Base-by-base conservation (phyloP, 768 basidiomycete genomes). In the Suillus clintonianus region DNA sequence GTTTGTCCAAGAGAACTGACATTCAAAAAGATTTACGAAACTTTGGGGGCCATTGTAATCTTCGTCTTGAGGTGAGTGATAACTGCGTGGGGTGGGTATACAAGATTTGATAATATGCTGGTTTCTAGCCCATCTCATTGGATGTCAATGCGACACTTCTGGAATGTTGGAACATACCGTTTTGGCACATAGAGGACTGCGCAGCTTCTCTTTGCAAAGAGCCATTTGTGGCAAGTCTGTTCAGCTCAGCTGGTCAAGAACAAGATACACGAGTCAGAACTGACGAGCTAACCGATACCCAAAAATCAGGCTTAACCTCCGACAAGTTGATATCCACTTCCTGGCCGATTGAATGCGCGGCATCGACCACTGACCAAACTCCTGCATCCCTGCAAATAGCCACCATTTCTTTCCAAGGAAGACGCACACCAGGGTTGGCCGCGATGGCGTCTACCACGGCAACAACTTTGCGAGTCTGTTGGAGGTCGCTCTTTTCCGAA, bases 141-240 rank as follows among this genome's bases (percentile, higher is more conserved):
- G 15, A 57, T 37, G 14, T 19, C 14, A 0, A 30, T 58, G 22
- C 5, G 1, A 30, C 51, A 37, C 14, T 48, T 59, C 5, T 15
- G 43, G 43, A 51, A 60, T 11, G 11, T 6, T 30, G 10, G 42
- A 13, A 51, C 41, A 36, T 62, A 85, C 86, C 85, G 75, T 62
- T 78, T 81, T 0, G 92, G 90, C 6, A 92, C 90, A 71, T 95
- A 95, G 17, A 95, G 77, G 19, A 89, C 79, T 0, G 91, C 87
- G 51, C 82, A 86, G 1, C 85, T 79, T 6, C 93, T 83, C 72
- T 91, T 89, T 4, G 85, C 81, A 68, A 82, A 88, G 2, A 94
- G 77, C 93, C 94, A 96, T 75, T 95, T 95, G 76, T 95, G 90
- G 67, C 89, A 90, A 68, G 94, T 94, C 86, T 91, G 64, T 60